Percentiles rank a stretch among this genome's conserved stretches.
Conservation (phyloP, 192 early-diverging fungal genomes). For the Umbelopsis vinacea region DNA sequence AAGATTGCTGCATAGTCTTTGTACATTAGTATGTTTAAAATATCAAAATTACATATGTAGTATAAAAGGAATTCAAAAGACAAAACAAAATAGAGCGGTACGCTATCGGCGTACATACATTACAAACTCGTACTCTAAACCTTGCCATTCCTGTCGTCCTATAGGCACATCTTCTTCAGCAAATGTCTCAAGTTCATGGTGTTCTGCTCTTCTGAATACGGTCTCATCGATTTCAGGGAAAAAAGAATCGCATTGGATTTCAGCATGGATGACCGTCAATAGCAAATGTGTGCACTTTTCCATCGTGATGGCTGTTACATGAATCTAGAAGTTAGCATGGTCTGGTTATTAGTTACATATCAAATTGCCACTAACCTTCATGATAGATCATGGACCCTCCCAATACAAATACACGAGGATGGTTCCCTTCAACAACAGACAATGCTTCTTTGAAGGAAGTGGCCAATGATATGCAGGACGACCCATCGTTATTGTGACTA, state of each 20-base stretch:
- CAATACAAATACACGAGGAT: conserved; percentile 11
- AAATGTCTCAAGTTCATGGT: conserved; percentile 29
- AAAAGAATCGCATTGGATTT: conserved; percentile 1
- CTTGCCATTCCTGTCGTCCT: conserved; percentile 24
- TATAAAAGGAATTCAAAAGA: background rate
- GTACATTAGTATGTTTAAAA: background rate
- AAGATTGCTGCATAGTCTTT: background rate
- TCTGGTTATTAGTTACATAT: background rate
- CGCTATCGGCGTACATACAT: conserved; percentile 28
- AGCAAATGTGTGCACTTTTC: conserved; percentile 8
- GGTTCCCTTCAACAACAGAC: background rate
- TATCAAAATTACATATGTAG: background rate
- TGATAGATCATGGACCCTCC: conserved; percentile 5
- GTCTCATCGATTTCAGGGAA: conserved; percentile 42
- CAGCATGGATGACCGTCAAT: conserved; percentile 4
- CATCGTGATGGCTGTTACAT: background rate
- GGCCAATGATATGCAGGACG: background rate
- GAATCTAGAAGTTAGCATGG: background rate
- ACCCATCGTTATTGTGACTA: background rate
- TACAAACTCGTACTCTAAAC: conserved; percentile 31
- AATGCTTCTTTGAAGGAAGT: conserved; percentile 12
- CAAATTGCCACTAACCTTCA: background rate
- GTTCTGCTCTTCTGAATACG: conserved; percentile 39
- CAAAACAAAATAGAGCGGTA: background rate
- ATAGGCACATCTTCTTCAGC: conserved; percentile 23